Evolutionary conservation across 768 basidiomycete genomes (phyloP).

Genomic region (Kwoniella mangroviensis): DNA sequence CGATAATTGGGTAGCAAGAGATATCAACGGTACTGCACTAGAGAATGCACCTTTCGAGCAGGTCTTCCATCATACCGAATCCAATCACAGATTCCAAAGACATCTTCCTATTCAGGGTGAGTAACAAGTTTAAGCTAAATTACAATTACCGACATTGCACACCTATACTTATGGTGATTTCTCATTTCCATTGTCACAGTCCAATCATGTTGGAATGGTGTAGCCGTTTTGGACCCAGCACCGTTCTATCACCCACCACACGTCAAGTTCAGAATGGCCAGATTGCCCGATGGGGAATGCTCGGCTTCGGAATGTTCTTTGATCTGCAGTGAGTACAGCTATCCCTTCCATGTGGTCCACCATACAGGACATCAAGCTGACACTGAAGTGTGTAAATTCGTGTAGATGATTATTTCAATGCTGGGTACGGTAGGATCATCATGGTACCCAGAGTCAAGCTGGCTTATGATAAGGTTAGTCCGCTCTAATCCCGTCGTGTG

Average conservation of each 20-base stretch:
- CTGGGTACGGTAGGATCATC: constrained; percentile 93
- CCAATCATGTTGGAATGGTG: constrained; percentile 98
- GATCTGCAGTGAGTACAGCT: constrained; percentile 69
- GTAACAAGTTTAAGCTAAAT: constrained; percentile 14
- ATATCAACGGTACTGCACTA: constrained; percentile 97
- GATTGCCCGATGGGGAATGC: constrained; percentile 83
- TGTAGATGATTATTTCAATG: constrained; percentile 87
- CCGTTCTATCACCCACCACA: constrained; percentile 92
- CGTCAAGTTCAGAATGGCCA: constrained; percentile 94
- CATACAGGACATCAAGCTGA: constrained; percentile 4
- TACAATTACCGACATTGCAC: no score
- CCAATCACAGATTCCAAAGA: constrained; percentile 78
- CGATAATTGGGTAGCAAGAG: constrained; percentile 86
- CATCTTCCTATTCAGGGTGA: constrained; percentile 83
- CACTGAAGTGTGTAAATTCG: neutral
- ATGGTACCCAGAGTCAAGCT: constrained; percentile 97
- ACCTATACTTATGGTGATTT: neutral
- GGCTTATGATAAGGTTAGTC: constrained; percentile 82
- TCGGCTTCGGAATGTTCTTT: constrained; percentile 93
- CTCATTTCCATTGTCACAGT: constrained; percentile 60
- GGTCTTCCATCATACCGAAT: constrained; percentile 83
- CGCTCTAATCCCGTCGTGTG: neutral
- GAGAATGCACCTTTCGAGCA: constrained; percentile 96
- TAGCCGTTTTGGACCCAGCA: constrained; percentile 91
- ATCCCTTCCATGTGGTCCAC: neutral